Evolutionary conservation across 345 rosid species (phyloP), one percentile per base, ranked within the genome.

Genomic region (Geranium rotundifolium): DNA sequence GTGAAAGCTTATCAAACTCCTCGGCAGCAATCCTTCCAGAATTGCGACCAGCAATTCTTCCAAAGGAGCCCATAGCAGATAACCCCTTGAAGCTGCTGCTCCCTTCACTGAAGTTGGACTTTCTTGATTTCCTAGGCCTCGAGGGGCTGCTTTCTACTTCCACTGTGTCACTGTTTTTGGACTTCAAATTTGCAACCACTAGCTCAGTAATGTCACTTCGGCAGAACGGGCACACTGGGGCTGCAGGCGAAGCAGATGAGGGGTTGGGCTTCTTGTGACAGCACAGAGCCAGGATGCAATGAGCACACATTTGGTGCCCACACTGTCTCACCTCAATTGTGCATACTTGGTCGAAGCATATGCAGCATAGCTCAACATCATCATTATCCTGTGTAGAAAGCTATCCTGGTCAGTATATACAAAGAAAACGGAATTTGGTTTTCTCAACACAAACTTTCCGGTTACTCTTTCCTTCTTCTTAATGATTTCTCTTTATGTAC

Each of bases 251-350:
- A 15, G 88, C 79, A 0, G 89, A 88, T 19, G 95, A 79, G 17
- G 99, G 99, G 82, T 90, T 88, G 0, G 99, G 99, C 71, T 93
- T 93, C 80, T 88, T 90, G 74, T 93, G 92, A 74, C 99, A 93
- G 69, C 99, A 93, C 16, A 93, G 80, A 54, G 97, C 90, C 17
- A 93, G 78, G 0, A 90, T 86, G 82, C 99, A 93, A 57, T 83
- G 92, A 46, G 99, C 99, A 68, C 99, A 93, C 97, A 93, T 86
- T 74, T 88, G 99, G 72, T 93, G 99, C 54, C 97, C 91, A 16
- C 99, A 93, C 67, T 73, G 77, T 66, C 85, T 82, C 2, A 93
- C 97, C 83, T 90, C 97, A 41, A 93, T 93, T 5, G 95, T 90
- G 65, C 99, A 93, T 16, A 79, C 82, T 61, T 90, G 97, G 78